A percentile compares a stretch with the other conserved stretches of the same genome.
Conservation (phyloP, 169 alveolate species). For the Eimeria sp. region DNA sequence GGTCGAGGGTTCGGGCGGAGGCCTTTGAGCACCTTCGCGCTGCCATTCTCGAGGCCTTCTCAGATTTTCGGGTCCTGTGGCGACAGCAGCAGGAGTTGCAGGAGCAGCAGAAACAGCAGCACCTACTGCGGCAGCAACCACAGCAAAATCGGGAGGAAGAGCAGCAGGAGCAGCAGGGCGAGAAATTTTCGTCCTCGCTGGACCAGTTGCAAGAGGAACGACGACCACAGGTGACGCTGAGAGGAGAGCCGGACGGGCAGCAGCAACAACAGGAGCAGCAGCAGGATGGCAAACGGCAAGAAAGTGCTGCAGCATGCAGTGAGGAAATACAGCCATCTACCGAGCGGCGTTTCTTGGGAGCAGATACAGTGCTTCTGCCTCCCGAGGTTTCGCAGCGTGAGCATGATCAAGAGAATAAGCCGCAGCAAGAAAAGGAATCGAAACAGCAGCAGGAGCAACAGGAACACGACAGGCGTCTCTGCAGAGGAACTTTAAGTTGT, state of each 20-base stretch:
- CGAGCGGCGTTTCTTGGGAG: background rate
- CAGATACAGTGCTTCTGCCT: slow-evolving; percentile 21
- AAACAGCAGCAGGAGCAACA: slow-evolving; percentile 26
- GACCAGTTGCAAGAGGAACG: slow-evolving; percentile 9
- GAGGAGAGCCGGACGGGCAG: background rate
- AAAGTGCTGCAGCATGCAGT: slow-evolving; percentile 17
- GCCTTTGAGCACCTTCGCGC: slow-evolving; percentile 63
- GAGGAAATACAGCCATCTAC: background rate
- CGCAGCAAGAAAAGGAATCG: background rate
- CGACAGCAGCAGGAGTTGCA: slow-evolving; percentile 69
- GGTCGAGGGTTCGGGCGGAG: slow-evolving; percentile 69
- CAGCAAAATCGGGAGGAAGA: slow-evolving; percentile 7
- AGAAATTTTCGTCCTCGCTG: background rate
- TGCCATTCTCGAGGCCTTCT: slow-evolving; percentile 67
- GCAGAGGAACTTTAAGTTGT: slow-evolving; percentile 1
- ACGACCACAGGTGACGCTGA: slow-evolving; percentile 24
- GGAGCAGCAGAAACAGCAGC: slow-evolving; percentile 48
- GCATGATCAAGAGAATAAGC: slow-evolving; percentile 4
- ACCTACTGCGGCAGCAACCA: slow-evolving; percentile 10
- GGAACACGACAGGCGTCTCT: slow-evolving; percentile 1
- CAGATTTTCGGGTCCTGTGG: slow-evolving; percentile 43
- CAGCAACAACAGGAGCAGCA: slow-evolving; percentile 14
- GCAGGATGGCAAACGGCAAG: slow-evolving; percentile 40
- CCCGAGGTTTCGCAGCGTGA: slow-evolving; percentile 31
- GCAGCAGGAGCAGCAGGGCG: slow-evolving; percentile 18